These are phyloP conservation scores for Zalerion maritima DNA, from an alignment of 495 filamentous ascomycete species.

Conservation along the genomic window DNA sequence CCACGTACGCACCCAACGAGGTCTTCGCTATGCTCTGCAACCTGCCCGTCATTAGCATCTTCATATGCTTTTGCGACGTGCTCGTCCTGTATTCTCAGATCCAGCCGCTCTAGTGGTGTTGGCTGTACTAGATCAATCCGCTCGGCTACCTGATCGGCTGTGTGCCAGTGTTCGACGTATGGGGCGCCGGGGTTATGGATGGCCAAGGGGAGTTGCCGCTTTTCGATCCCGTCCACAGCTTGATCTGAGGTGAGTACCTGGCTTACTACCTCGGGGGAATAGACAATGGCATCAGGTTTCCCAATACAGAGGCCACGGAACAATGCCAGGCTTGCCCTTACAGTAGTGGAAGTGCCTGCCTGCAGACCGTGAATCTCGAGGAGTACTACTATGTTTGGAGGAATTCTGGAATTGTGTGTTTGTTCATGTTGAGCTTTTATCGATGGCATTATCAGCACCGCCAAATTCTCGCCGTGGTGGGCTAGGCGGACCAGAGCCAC, in stretches of 20 bases:
- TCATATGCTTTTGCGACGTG: slow-evolving; percentile 41
- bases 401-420: slow-evolving; percentile 35
- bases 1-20: slow-evolving; percentile 40
- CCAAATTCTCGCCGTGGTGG: too few relatives aligned
- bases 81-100: slow-evolving; percentile 37
- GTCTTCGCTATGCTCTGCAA: slow-evolving; percentile 39
- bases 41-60: slow-evolving; percentile 31
- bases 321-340: slow-evolving; percentile 52
- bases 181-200: slow-evolving; percentile 10
- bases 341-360: slow-evolving; percentile 39
- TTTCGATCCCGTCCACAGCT: slow-evolving; percentile 12
- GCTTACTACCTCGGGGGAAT: slow-evolving; percentile 11
- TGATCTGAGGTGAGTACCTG: slow-evolving; percentile 15
- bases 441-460: too few relatives aligned
- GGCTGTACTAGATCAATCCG: slow-evolving; percentile 40
- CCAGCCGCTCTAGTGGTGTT: slow-evolving; percentile 30
- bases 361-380: slow-evolving; percentile 17
- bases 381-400: slow-evolving; percentile 44
- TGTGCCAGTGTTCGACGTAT: slow-evolving; percentile 13
- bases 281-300: slow-evolving; percentile 17
- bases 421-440: slow-evolving; percentile 20
- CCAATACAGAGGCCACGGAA: slow-evolving; percentile 24
- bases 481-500: too few relatives aligned
- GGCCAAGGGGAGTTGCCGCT: slow-evolving; percentile 9
- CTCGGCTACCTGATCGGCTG: slow-evolving; percentile 40